phyloP scores from a whole-genome alignment of 352 stramenopile species.

The Globisporangium lucens region DNA sequence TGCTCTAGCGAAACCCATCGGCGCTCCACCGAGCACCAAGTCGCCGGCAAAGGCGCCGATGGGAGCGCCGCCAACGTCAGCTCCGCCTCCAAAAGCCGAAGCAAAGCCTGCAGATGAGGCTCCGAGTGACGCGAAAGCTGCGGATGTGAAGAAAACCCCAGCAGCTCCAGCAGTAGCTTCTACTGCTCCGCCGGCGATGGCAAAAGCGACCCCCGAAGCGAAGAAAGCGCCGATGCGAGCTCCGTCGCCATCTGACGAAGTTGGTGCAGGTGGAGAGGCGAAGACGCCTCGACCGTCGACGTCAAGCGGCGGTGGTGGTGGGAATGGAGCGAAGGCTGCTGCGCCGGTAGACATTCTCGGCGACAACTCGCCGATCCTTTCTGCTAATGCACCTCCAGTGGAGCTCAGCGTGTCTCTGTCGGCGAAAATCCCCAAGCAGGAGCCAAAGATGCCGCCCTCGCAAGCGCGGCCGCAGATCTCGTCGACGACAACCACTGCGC shows the following conservation, averaged over 20 bases:
- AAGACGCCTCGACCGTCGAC: conserved; percentile 11
- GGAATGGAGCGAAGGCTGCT: conserved; percentile 18
- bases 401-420: conserved; percentile 15
- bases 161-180: not conserved
- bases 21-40: conserved; percentile 17
- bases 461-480: conserved; percentile 4
- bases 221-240: conserved; percentile 4
- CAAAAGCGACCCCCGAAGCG: conserved; percentile 6
- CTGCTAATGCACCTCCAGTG: conserved; percentile 14
- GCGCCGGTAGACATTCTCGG: conserved; percentile 45
- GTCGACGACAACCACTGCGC: not conserved
- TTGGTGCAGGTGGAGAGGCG: conserved; percentile 6
- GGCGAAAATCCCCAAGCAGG: conserved; percentile 25
- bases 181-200: not conserved
- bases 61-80: conserved; percentile 3
- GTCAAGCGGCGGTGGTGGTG: not conserved
- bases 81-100: conserved; percentile 18
- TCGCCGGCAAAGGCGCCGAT: conserved; percentile 8
- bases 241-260: not conserved
- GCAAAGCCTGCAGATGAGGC: conserved; percentile 20
- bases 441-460: conserved; percentile 3
- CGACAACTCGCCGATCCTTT: conserved; percentile 20
- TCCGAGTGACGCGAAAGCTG: not conserved
- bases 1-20: conserved; percentile 24
- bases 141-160: conserved; percentile 3